A percentile compares a stretch with the other conserved stretches of the same genome.
Evolutionary conservation across 371 early-diverging fungal species (phyloP).

Genomic region (Choanephora cucurbitarum): DNA sequence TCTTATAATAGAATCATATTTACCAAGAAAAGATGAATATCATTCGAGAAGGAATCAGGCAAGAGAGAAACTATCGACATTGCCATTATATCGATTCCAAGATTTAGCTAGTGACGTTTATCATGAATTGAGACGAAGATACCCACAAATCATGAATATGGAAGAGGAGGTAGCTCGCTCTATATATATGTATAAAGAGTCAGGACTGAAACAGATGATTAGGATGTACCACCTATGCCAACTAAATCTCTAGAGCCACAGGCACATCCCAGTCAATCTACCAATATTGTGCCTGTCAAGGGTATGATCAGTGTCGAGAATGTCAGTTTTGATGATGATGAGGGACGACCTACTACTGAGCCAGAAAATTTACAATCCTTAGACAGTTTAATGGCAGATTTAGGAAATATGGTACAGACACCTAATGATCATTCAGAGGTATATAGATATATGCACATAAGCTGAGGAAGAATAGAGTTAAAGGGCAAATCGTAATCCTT

Average conservation of each 20-base stretch:
- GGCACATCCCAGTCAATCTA: constrained; percentile 45
- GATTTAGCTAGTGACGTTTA: constrained; percentile 92
- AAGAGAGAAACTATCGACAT: constrained; percentile 92
- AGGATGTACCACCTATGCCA: constrained; percentile 35
- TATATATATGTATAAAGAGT: no score
- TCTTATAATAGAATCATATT: constrained; percentile 75
- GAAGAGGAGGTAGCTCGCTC: constrained; percentile 39
- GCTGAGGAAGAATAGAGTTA: no score
- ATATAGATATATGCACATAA: no score
- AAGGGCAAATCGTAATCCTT: no score
- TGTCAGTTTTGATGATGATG: constrained; percentile 26
- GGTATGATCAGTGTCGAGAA: constrained; percentile 51
- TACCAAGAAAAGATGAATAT: constrained; percentile 81
- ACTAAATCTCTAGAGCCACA: constrained; percentile 17
- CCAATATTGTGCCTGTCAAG: constrained; percentile 51
- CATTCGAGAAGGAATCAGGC: constrained; percentile 97
- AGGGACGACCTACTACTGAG: constrained; percentile 8
- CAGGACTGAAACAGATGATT: no score
- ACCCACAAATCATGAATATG: constrained; percentile 48
- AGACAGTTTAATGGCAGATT: constrained; percentile 86
- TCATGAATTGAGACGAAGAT: constrained; percentile 78
- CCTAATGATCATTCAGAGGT: constrained; percentile 3
- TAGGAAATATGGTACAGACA: constrained; percentile 70
- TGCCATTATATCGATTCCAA: constrained; percentile 82
- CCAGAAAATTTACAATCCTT: constrained; percentile 17